Base-by-base conservation (phyloP, 192 early-diverging fungal genomes). In the Blastocladiella britannica region DNA sequence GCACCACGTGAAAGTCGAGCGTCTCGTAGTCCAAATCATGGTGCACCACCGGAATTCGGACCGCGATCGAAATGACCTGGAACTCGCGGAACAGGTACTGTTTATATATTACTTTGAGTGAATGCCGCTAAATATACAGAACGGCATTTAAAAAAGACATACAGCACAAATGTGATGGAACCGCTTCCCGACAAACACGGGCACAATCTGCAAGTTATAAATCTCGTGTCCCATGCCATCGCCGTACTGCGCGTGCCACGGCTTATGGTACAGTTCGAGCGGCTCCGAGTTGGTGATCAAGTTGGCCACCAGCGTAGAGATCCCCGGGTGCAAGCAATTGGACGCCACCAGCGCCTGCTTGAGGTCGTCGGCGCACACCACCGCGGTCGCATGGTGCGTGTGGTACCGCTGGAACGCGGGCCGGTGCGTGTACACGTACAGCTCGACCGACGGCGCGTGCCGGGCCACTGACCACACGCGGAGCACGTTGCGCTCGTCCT, bases 341-440 rank as follows among this genome's bases (percentile, higher is more conserved):
- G 37, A 9, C 15, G 15, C 37, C 2, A 47, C 15, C 9, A 47
- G 37, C 12, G 15, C n/a, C 37, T 47, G 37, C 37, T 47, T 47
- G 15, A 47, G 12, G 12, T 47, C 37, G 37, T 47, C 37, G 37
- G 37, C 37, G 37, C 37, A 47, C 2, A 47, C 37, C 15, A 47
- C 37, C 15, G 37, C 37, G 15, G 37, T 47, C 5, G 37, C 37
- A 20, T 47, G 37, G 15, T 20, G 15, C 37, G n/a, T 47, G 37
- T 47, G 37, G 15, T 47, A 47, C 37, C 37, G 37, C 37, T 47
- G 15, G n/a, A 47, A 47, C 37, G 12, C 37, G 37, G 37, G 37
- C 37, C 37, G 37, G 37, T 47, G 37, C 37, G 37, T 47, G 37
- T 47, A 47, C 12, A 47, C n/a, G 37, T 47, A 47, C 37, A 47